Evolutionary conservation across 2,329 filamentous ascomycete species (phyloP).

Genomic region (Ophiocordyceps camponoti-leonardi): DNA sequence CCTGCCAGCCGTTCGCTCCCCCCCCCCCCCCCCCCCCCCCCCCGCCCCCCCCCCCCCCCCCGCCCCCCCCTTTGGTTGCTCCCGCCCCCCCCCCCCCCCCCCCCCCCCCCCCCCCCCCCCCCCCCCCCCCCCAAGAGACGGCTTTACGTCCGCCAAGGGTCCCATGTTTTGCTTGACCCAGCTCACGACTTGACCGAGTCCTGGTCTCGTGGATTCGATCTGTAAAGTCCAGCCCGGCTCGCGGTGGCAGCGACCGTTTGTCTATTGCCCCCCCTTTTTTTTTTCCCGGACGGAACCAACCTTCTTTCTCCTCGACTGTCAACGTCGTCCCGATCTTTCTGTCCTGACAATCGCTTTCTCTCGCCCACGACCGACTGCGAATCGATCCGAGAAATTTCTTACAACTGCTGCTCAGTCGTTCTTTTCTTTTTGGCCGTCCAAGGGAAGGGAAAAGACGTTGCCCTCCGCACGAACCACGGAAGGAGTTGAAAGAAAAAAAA

Average conservation of each 20-base stretch:
- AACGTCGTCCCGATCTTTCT: conserved; percentile 34
- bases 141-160: conserved; percentile 7
- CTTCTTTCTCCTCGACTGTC: conserved; percentile 31
- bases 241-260: conserved; percentile 29
- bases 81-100: too few species aligned
- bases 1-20: conserved; percentile 4
- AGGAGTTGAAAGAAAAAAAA: too few species aligned
- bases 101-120: too few species aligned
- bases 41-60: too few species aligned
- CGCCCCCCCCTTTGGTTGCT: too few species aligned
- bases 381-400: conserved; percentile 2
- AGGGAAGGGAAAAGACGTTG: not conserved
- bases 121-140: too few species aligned
- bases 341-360: conserved; percentile 17
- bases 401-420: not conserved
- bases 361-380: conserved; percentile 3
- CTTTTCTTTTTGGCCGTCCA: not conserved
- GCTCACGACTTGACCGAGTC: conserved; percentile 14
- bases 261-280: conserved; percentile 8
- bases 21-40: too few species aligned
- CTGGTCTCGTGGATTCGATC: conserved; percentile 4
- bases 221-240: conserved; percentile 7
- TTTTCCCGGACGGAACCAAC: conserved; percentile 15
- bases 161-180: conserved; percentile 16
- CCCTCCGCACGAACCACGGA: not conserved